These are phyloP conservation scores for Coleophoma eucalyptorum DNA, from an alignment of 2,329 filamentous ascomycete genomes.

Conservation along the genomic window DNA sequence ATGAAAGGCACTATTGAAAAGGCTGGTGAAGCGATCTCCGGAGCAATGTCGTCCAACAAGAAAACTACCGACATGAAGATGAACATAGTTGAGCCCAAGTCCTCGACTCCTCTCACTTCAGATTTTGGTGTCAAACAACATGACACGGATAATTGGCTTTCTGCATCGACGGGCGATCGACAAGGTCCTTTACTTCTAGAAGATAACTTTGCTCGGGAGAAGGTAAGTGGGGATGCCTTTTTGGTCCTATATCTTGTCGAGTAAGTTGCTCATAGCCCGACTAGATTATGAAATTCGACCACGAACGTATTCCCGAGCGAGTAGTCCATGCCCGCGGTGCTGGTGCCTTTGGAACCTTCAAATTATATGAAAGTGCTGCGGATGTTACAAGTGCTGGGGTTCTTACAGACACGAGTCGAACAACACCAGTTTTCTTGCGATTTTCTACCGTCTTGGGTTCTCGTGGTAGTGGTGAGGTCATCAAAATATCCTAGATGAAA, in stretches of 20 bases:
- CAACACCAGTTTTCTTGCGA: conserved; percentile 65
- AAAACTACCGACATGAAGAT: conserved; percentile 20
- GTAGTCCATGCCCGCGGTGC: conserved; percentile 65
- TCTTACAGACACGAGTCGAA: conserved; percentile 63
- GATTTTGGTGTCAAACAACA: conserved; percentile 73
- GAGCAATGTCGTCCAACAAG: conserved; percentile 19
- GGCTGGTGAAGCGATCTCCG: conserved; percentile 16
- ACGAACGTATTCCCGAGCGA: conserved; percentile 63
- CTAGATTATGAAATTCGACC: conserved; percentile 73
- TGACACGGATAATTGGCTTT: conserved; percentile 77
- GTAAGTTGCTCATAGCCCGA: neutral
- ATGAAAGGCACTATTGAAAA: conserved; percentile 11
- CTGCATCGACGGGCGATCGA: conserved; percentile 55
- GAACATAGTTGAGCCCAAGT: conserved; percentile 53
- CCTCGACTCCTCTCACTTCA: conserved; percentile 56
- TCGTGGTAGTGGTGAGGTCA: conserved; percentile 50
- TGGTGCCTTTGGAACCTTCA: conserved; percentile 65
- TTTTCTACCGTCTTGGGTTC: conserved; percentile 78
- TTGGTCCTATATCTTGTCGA: neutral
- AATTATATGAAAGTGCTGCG: conserved; percentile 56
- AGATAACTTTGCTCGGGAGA: conserved; percentile 69
- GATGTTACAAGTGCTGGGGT: conserved; percentile 62
- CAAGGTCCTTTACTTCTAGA: conserved; percentile 68
- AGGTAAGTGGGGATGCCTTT: conserved; percentile 43
- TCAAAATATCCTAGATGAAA: no score